Evolutionary conservation across 2,329 filamentous ascomycete genomes (phyloP), one percentile per base, ranked within the genome.

Genomic region (Madurella mycetomatis): DNA sequence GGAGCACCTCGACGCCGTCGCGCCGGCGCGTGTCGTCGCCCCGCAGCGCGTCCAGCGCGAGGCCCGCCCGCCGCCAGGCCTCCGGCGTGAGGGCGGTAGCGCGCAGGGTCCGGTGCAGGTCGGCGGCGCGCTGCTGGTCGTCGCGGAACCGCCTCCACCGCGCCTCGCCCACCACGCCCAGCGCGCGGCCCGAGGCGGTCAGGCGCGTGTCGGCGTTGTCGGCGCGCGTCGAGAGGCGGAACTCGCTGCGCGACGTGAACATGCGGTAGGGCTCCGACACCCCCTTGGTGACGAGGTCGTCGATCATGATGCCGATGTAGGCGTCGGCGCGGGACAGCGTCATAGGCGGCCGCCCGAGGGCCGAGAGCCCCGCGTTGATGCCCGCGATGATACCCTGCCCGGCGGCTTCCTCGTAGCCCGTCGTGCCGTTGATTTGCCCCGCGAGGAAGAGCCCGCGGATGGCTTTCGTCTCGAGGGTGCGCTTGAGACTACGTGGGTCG

Each of bases 281-380:
- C 46, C 94, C 94, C 72, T 96, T 97, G 18, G 92, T 97, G 66
- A 95, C 86, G 39, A 99, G 83, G 69, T 99, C 94, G 71, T 99
- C 94, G 65, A 99, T 92, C 91, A 99, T 96, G 73, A 99, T 88
- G 62, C 94, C 94, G 66, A 99, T 97, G 70, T 96, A 99, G 12
- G 90, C 91, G 69, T 99, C 92, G 1, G 88, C 86, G 60, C 94
- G 82, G 8, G 85, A 85, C 31, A 99, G 75, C 0, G 81, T 81
- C 57, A 95, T 77, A 0, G 84, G 79, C 1, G 77, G 70, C 54
- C 87, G 83, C 1, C 81, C 81, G 57, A 83, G 80, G 0, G 92
- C 83, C 1, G 85, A 80, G n/a, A 94, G 81, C 2, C 92, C 94
- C 1, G 94, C 94, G 66, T 99, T 99, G 65, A 92, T 92, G 32